Base-by-base conservation (phyloP, 345 rosid genomes). In the Lepidium africanum region DNA sequence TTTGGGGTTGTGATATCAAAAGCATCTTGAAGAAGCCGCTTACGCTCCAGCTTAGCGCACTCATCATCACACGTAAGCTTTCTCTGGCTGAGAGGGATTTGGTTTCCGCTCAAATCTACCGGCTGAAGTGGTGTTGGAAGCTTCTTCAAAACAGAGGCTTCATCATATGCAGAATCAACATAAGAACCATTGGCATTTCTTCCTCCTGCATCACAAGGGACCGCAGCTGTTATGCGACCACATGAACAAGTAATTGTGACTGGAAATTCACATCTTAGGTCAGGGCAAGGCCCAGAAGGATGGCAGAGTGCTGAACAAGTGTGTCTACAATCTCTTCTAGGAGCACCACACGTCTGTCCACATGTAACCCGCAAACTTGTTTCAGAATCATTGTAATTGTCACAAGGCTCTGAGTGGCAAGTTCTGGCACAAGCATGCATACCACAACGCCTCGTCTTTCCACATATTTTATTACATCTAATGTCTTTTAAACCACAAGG, bases 141-240 rank as follows among this genome's bases (percentile, higher is more conserved):
- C 77, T 86, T 93, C 14, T 77, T 87, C 55, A 81, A 55, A 43
- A 86, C 61, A 32, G 86, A 88, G 75, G 95, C 85, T 79, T 89
- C 96, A 65, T 74, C 96, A 65, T 74, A 75, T 48, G 82, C 73
- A 52, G 78, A 70, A 68, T 81, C 85, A 19, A 78, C 76, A 63
- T 40, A 40, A 40, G 37, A 40, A 59, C 63, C 21, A 32, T 71
- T 61, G 57, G 33, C 70, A 52, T 75, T 71, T 37, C 92, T 89
- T 70, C 97, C 97, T 66, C 99, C 99, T 52, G 92, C 84, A 86
- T 86, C 91, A 76, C 99, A 94, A 64, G 96, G 96, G 63, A 91
- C 96, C 7, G 77, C 74, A 17, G 90, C 78, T 1, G 89, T 76
- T 70, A 87, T 64, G 67, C 96, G 89, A 58, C 96, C 89, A 72